Evolutionary conservation across 192 early-diverging fungal species (phyloP), one percentile per base, ranked within the genome.

Genomic region (Dissophora globulifera): DNA sequence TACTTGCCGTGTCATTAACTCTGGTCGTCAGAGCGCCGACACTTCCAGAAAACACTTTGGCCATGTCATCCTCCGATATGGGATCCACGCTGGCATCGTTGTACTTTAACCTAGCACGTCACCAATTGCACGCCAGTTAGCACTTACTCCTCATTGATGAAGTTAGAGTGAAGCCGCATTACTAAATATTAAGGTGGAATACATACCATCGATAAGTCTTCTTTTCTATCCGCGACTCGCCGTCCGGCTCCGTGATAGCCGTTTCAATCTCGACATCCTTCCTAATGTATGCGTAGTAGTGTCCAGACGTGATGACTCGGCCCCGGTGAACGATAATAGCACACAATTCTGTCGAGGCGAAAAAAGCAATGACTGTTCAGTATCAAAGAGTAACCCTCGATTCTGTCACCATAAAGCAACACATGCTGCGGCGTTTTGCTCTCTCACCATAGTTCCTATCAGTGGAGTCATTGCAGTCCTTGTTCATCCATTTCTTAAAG

Each of bases 241-340:
- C 72, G 20, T 61, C 52, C 1, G 57, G 62, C 7, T 67, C 72
- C n/a, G 40, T 67, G 8, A 62, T 61, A 10, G 9, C 45, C 1
- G 72, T 62, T 30, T 67, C 72, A 2, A 76, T 76, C 51, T 50
- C 58, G 6, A 54, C 51, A 12, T 65, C 22, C 43, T 76, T 76
- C 38, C 47, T 42, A 20, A 76, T 76, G 32, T 76, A 76, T 13
- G 50, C 64, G 47, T 62, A 76, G 26, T 76, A 76, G 27, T 76
- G 72, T 11, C 72, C 72, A 3, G 72, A 66, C 15, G 58, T 55
- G 16, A 76, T 67, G 6, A 53, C 63, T 3, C 58, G 49, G 16
- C 72, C 72, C 4, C 72, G 56, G n/a, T 76, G 72, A 25, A 76
- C 52, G 30, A 76, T 62, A 17, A 76, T 66, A 3, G 72, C 72